Conservation (phyloP, 345 rosid species). For the Eucalyptus globulus region DNA sequence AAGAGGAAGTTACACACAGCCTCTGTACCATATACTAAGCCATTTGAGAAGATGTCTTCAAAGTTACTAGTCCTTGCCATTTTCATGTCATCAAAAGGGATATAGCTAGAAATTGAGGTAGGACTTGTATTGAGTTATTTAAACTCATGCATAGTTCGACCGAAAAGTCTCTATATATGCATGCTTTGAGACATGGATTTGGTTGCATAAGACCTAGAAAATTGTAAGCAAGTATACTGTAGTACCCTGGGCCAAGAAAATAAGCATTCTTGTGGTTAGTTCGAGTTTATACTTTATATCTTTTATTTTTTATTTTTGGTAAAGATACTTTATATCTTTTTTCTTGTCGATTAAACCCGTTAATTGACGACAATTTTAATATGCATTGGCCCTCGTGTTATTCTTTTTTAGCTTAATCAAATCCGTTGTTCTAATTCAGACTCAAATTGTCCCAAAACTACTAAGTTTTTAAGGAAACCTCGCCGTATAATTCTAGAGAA, state of each 20-base stretch:
- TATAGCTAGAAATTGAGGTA: not conserved
- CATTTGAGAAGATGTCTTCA: not conserved
- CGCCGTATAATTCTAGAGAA: not conserved
- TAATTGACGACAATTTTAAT: no score
- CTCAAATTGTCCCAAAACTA: not conserved
- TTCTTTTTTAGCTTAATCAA: not conserved
- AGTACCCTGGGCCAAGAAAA: no score
- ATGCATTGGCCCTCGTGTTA: no score
- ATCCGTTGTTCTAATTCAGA: not conserved
- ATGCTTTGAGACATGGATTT: not conserved
- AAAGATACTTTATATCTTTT: no score
- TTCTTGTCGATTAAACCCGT: no score
- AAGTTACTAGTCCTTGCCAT: not conserved
- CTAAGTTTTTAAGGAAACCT: no score
- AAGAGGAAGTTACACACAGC: not conserved
- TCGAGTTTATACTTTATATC: no score
- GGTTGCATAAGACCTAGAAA: not conserved
- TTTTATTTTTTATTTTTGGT: no score
- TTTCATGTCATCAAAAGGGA: not conserved
- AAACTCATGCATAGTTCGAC: no score
- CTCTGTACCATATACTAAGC: no score
- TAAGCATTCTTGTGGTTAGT: not conserved
- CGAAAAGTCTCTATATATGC: no score
- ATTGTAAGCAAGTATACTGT: not conserved
- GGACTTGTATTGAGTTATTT: not conserved